Base-by-base conservation (phyloP, 805 yeast species). In the Candida insectalens region DNA sequence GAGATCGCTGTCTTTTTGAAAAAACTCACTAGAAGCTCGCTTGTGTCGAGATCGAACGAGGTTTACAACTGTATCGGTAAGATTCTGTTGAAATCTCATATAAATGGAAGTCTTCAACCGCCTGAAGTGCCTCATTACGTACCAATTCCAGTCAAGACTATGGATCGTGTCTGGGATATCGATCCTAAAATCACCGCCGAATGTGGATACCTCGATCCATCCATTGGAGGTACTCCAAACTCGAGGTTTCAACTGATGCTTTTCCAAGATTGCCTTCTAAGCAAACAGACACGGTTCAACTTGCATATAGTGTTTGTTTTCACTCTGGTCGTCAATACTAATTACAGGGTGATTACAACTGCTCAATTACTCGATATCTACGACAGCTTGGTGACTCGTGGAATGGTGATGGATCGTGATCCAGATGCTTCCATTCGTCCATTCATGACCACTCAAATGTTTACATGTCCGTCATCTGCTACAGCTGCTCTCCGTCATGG, bases 381-480 rank as follows among this genome's bases (percentile, higher is more conserved):
- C 51, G 88, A 94, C 1, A 67, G 71, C 6, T 57, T 83, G 12
- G 74, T 82, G 1, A 83, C 83, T 41, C 63, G 80, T 61, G 83
- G 77, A 44, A 63, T 83, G 30, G 58, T 69, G 0, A 61, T 74
- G 41, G 99, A 92, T 49, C 67, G 95, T 39, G 97, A 92, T 49
- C 95, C 96, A 0, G 95, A 87, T 45, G 58, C 73, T 35, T 83
- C 89, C 9, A 67, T 83, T 3, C 65, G 88, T 62, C 69, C 77
- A 25, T 73, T 78, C 25, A 59, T 89, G 15, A 76, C 94, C 0
- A 77, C 89, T 0, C 98, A 92, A 56, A 59, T 92, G 16, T 87
- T 87, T 55, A 88, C 96, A 0, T 80, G 94, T 35, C 96, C 96
- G 0, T 71, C 87, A 0, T 78, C 81, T 42, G 77, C 94, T 1